Conservation (phyloP, 2,329 filamentous ascomycete genomes). For the Stachybotrys chartarum region DNA sequence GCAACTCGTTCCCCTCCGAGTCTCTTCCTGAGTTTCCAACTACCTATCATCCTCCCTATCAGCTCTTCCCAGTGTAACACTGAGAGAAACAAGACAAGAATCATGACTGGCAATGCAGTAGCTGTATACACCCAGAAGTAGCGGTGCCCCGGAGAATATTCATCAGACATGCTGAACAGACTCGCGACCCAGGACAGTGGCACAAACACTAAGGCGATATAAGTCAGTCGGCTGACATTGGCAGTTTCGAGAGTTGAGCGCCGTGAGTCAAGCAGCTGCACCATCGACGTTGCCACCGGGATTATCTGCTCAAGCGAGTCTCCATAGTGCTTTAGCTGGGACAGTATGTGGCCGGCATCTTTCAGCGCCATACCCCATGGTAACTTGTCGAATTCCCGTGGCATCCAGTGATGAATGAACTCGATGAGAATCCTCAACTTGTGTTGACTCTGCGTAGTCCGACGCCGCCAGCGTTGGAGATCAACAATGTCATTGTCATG, state of each 20-base stretch:
- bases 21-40: neutral
- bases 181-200: neutral
- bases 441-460: conserved; percentile 8
- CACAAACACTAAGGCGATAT: neutral
- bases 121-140: neutral
- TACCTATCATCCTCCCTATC: neutral
- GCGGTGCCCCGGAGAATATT: neutral
- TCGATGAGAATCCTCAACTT: conserved; percentile 7
- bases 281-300: conserved; percentile 10
- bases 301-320: conserved; percentile 10
- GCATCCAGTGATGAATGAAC: conserved; percentile 7
- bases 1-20: neutral
- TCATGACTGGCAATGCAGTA: neutral
- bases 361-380: conserved; percentile 4
- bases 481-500: conserved; percentile 10
- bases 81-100: conserved; percentile 1
- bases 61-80: neutral
- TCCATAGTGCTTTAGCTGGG: conserved; percentile 6
- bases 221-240: conserved; percentile 3
- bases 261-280: conserved; percentile 11
- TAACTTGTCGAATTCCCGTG: conserved; percentile 1
- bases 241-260: conserved; percentile 6
- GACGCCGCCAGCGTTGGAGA: conserved; percentile 12
- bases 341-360: conserved; percentile 5
- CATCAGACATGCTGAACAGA: neutral